Evolutionary conservation across 768 basidiomycete species (phyloP).

Genomic region (Boletales sp.): DNA sequence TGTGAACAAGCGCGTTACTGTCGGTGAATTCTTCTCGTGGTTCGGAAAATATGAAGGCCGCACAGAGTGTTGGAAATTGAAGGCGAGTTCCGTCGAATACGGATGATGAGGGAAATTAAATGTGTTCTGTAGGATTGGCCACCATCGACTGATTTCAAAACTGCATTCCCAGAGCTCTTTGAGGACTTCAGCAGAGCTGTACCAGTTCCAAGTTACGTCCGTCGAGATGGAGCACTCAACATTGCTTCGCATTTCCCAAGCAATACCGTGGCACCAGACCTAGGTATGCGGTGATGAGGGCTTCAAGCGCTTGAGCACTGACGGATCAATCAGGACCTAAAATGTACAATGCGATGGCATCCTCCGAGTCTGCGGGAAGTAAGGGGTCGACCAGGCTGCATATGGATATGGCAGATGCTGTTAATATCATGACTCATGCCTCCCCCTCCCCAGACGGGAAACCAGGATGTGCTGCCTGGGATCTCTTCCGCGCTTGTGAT

Average conservation of each 20-base stretch:
- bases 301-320: background rate
- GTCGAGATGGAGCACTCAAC: slow-evolving; percentile 85
- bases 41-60: slow-evolving; percentile 69
- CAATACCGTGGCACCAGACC: slow-evolving; percentile 75
- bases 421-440: slow-evolving; percentile 88
- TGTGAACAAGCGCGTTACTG: slow-evolving; percentile 53
- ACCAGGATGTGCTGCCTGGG: slow-evolving; percentile 87
- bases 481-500: slow-evolving; percentile 81
- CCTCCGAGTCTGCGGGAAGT: slow-evolving; percentile 59
- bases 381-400: slow-evolving; percentile 87
- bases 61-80: slow-evolving; percentile 67
- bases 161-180: slow-evolving; percentile 79
- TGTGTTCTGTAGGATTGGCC: slow-evolving; percentile 77
- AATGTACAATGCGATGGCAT: slow-evolving; percentile 90
- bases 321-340: slow-evolving; percentile 64
- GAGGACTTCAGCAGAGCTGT: slow-evolving; percentile 81
- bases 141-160: slow-evolving; percentile 78
- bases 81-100: slow-evolving; percentile 42
- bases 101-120: slow-evolving; percentile 3
- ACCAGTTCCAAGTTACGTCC: slow-evolving; percentile 86
- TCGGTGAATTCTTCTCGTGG: slow-evolving; percentile 73
- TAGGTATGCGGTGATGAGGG: slow-evolving; percentile 46
- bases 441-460: slow-evolving; percentile 50
- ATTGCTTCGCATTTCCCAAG: slow-evolving; percentile 85
- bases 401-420: slow-evolving; percentile 92